A percentile compares a stretch with the other conserved stretches of the same genome.
Conservation (phyloP, 2,329 filamentous ascomycete species). For the Chaetomium strumarium region DNA sequence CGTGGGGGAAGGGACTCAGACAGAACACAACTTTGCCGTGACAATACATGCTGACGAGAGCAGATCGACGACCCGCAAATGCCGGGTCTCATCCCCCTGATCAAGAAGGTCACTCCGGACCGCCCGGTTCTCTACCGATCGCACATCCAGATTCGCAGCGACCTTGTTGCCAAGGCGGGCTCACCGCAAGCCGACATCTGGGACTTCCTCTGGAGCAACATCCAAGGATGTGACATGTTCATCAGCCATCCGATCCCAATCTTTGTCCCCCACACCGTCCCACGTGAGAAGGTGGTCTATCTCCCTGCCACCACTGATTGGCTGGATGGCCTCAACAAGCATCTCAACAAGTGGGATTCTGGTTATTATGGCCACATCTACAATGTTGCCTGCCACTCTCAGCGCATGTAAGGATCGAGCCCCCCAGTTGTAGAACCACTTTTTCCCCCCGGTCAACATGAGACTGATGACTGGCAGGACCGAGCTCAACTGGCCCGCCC, state of each 20-base stretch:
- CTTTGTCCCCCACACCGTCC: conserved; percentile 67
- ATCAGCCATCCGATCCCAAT: conserved; percentile 73
- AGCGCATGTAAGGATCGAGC: conserved; percentile 47
- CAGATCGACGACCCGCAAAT: conserved; percentile 79
- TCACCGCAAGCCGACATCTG: conserved; percentile 69
- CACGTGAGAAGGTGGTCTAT: conserved; percentile 61
- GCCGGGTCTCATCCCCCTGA: conserved; percentile 69
- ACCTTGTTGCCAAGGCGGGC: conserved; percentile 57
- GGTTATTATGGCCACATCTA: conserved; percentile 73
- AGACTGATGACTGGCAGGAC: conserved; percentile 30
- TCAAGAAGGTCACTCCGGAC: conserved; percentile 64
- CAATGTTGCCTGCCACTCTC: conserved; percentile 53
- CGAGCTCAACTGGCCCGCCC: conserved; percentile 51
- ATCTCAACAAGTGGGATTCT: conserved; percentile 61
- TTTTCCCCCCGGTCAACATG: conserved; percentile 3
- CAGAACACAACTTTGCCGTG: neutral
- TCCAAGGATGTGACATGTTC: conserved; percentile 68
- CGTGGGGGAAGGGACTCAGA: conserved; percentile 5
- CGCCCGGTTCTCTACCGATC: conserved; percentile 74
- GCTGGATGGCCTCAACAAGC: conserved; percentile 77
- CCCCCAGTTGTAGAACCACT: neutral
- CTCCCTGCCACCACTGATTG: conserved; percentile 79
- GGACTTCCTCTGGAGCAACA: conserved; percentile 67
- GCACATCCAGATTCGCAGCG: conserved; percentile 76
- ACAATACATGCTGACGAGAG: conserved; percentile 15